Base-by-base conservation (phyloP, 129 eudicot genomes). In the Tanacetum coccineum region DNA sequence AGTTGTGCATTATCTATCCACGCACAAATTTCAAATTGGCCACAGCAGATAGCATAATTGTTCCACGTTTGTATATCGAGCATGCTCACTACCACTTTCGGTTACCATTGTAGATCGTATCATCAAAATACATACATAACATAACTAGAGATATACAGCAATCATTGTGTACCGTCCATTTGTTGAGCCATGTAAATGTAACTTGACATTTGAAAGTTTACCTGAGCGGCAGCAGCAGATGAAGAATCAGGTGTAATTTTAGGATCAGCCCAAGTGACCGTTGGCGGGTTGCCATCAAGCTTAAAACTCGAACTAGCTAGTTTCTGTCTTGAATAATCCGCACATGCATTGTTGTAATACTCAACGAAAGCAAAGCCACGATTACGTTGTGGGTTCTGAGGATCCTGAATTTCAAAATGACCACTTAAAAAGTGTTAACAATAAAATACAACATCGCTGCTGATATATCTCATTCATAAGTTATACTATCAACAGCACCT, bases 221-320 rank as follows among this genome's bases (percentile, higher is more conserved):
- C 99, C 99, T 94, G 99, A 32, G 99, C 66, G 62, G 96, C 82
- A 74, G 99, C 86, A 26, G 64, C 44, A 59, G 64, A 36, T 70
- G 91, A 82, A 80, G 87, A 80, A 72, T 91, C 99, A 57, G 95
- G 86, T n/a, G 89, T 71, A 74, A 78, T 84, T 76, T 94, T 89
- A 65, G 97, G 99, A 78, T 94, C 97, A 65, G 99, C 99, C 99
- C 99, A 94, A 40, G 92, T 84, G 9, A 94, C 97, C 42, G 99
- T 86, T 50, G 99, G 99, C 21, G 87, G 62, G 74, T 94, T 94
- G 0, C 93, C 97, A 56, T 94, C 99, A 18, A 94, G 77, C 79
- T 89, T 89, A 83, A 94, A 94, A 72, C 62, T 89, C 4, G 85
- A 67, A 75, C 76, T 83, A 22, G 88, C 83, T 88, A 94, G 76